phyloP scores from a whole-genome alignment of 176 grass and related monocot genomes.

The Oryza brachyantha region DNA sequence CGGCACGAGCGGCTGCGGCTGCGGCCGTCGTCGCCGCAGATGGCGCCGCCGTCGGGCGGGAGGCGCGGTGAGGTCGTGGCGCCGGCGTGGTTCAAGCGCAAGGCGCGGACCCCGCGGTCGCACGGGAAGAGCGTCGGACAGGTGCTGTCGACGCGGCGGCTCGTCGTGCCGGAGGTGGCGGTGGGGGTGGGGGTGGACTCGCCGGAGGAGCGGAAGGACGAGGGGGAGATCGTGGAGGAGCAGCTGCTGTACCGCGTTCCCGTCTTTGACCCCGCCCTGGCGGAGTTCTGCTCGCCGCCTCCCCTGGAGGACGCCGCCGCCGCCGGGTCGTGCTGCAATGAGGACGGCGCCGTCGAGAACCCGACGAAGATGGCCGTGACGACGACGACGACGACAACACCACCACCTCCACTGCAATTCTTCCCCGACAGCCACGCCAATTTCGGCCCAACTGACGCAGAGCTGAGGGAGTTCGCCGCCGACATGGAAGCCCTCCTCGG shows the following conservation, averaged over 20 bases:
- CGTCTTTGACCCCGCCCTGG: slow-evolving; percentile 53
- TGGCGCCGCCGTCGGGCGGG: not conserved
- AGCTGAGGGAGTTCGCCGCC: slow-evolving; percentile 82
- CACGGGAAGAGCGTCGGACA: slow-evolving; percentile 18
- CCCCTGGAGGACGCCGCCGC: slow-evolving; percentile 40
- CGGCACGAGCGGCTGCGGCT: slow-evolving; percentile 72
- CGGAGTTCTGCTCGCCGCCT: slow-evolving; percentile 66
- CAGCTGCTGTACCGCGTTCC: slow-evolving; percentile 74
- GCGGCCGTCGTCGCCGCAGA: slow-evolving; percentile 8
- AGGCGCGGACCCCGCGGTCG: slow-evolving; percentile 68
- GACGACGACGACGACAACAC: not conserved
- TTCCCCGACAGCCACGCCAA: slow-evolving; percentile 15
- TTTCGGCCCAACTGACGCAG: slow-evolving; percentile 66
- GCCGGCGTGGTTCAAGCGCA: slow-evolving; percentile 36
- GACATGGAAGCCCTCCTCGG: slow-evolving; percentile 89
- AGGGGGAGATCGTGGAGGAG: slow-evolving; percentile 47
- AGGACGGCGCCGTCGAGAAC: slow-evolving; percentile 27
- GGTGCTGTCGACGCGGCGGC: slow-evolving; percentile 26
- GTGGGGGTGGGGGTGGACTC: slow-evolving; percentile 19
- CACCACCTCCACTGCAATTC: not conserved
- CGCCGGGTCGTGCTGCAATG: slow-evolving; percentile 17
- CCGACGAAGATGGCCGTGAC: not conserved
- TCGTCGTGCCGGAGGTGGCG: slow-evolving; percentile 45
- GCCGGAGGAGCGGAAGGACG: slow-evolving; percentile 30
- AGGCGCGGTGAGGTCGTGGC: no score